phyloP scores from a whole-genome alignment of 2,329 filamentous ascomycete genomes.

The Botrytis galanthina region DNA sequence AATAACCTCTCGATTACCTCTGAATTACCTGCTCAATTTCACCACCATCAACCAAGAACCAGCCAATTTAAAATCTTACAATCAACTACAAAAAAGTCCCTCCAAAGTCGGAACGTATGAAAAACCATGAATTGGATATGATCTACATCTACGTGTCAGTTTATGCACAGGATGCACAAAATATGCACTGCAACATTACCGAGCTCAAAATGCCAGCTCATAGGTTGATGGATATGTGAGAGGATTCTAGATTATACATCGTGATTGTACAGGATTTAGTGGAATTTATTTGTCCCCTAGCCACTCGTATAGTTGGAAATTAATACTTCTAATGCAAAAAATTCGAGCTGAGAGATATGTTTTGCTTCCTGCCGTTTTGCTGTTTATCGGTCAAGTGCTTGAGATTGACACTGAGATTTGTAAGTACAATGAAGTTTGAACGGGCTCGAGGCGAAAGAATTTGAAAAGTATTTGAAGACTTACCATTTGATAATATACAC shows the following conservation, averaged over 20 bases:
- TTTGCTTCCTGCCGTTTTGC: background rate
- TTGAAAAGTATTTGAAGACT: conserved; percentile 18
- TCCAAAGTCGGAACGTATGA: background rate
- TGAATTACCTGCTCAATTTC: background rate
- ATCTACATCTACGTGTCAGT: conserved; percentile 19
- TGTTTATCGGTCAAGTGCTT: conserved; percentile 26
- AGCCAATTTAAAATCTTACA: background rate
- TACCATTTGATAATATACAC: conserved; percentile 37
- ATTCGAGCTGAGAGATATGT: background rate
- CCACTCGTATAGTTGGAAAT: background rate
- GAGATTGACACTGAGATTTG: conserved; percentile 27
- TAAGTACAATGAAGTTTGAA: conserved; percentile 3
- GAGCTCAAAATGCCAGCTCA: conserved; percentile 19
- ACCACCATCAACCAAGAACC: background rate
- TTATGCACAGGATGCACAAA: conserved; percentile 17
- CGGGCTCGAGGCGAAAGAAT: background rate
- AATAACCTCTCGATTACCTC: background rate
- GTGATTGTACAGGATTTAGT: conserved; percentile 6
- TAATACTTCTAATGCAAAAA: background rate
- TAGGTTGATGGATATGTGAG: conserved; percentile 5
- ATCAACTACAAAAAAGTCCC: background rate
- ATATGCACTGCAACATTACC: conserved; percentile 18
- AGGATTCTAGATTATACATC: conserved; percentile 12
- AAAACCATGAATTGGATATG: background rate
- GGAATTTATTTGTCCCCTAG: background rate